Evolutionary conservation across 306 rosid genomes (phyloP), one percentile per base, ranked within the genome.

Genomic region (Corylus americana): DNA sequence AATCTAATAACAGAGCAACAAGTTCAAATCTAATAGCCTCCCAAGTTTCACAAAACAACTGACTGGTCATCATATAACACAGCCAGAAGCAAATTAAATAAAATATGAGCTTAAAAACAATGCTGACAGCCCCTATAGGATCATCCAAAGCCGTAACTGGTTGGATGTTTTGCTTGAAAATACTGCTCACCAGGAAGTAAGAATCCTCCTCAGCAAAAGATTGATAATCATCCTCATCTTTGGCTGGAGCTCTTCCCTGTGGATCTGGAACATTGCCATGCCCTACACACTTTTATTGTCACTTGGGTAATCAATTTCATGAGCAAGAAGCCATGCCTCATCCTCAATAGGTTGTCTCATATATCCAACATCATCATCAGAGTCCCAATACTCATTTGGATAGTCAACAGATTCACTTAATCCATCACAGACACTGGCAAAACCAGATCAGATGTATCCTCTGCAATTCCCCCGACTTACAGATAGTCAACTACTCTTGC

Each of bases 271-370:
- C 93, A 78, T 89, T 93, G 78, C 94, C 96, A 86, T 89, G 94
- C 78, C 89, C 96, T 16, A 94, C 88, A 50, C 94, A 97, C 82
- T 96, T 96, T 77, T 96, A 75, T 96, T 96, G 82, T 96, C 99
- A 79, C 99, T 96, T 54, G 98, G 99, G 86, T 96, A 96, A 85
- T 96, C 99, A 59, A 96, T 89, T 86, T 96, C 99, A 66, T 96
- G 99, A n/a, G 97, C 99, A 84, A 96, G 80, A 84, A 96, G 93
- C 99, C 99, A 96, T 71, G 98, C 86, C 89, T 96, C 99, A 42
- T 96, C 99, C 90, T 96, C 98, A 78, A 96, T 96, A 61, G 99
- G 99, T 80, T 96, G 99, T 85, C 98, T 92, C 96, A 86, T 91
- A 83, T 96, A 96, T 62, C 99, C 99, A 77, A 91, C 92, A 55